Conservation (phyloP, 768 basidiomycete species). For the Mycena kentingensis region DNA sequence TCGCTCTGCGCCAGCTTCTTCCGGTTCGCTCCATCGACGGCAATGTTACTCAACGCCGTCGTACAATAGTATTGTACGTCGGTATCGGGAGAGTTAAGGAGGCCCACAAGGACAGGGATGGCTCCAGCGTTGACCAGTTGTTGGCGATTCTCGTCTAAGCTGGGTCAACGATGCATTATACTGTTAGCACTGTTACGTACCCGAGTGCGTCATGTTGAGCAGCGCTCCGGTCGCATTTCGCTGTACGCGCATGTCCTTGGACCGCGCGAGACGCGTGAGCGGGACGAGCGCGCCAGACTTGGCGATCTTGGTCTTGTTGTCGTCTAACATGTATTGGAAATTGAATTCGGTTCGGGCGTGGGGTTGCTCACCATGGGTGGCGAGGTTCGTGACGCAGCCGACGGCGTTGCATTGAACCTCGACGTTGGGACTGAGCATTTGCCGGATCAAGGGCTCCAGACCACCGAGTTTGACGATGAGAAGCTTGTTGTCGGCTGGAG, state of each 20-base stretch:
- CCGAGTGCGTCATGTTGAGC: constrained; percentile 99
- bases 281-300: constrained; percentile 99
- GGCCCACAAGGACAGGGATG: constrained; percentile 92
- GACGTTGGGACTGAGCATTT: constrained; percentile 98
- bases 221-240: constrained; percentile 97
- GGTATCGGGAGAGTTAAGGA: constrained; percentile 95
- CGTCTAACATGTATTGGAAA: constrained; percentile 57
- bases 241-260: constrained; percentile 99
- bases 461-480: constrained; percentile 98
- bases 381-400: constrained; percentile 97
- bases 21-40: constrained; percentile 93
- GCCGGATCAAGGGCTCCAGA: constrained; percentile 94
- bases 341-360: constrained; percentile 13
- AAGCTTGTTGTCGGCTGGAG: constrained; percentile 94
- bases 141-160: constrained; percentile 92
- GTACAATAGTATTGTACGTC: constrained; percentile 99
- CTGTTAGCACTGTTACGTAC: constrained; percentile 44
- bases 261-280: constrained; percentile 91
- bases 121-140: constrained; percentile 98
- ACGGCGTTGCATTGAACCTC: constrained; percentile 99
- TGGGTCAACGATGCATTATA: background rate
- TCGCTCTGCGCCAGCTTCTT: constrained; percentile 94
- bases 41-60: constrained; percentile 96
- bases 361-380: constrained; percentile 81
- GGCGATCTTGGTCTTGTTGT: constrained; percentile 99